Base-by-base conservation (phyloP, 495 filamentous ascomycete species). In the Penicillium antarcticum region DNA sequence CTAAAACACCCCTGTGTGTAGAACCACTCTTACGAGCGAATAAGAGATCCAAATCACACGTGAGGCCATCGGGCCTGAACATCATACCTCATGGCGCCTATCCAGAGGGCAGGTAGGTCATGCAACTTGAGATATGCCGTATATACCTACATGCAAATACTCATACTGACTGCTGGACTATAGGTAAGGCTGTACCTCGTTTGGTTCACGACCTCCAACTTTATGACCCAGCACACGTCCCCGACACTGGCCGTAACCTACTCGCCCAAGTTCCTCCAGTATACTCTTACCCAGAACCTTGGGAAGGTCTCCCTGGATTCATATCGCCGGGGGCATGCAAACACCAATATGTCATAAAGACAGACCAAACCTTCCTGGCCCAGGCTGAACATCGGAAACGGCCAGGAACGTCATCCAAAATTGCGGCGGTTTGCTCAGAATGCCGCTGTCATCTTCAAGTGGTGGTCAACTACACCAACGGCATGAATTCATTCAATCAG, bases 171-270 rank as follows among this genome's bases (percentile, higher is more conserved):
- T 29, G 11, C 12, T 8, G 23, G 40, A 33, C 14, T 58, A 40
- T 54, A 82, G 84, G 84, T 53, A 87, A 86, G 69, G 81, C 80
- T 53, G 78, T 81, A 42, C 84, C 83, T 9, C 78, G 79, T 41
- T 73, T 87, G 44, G 65, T 80, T 37, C 64, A 80, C 49, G 84
- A 86, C 62, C 69, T 87, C 39, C 50, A 71, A 18, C 54, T 65
- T 26, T 85, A 84, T 57, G 82, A 87, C 55, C 77, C 81, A 18
- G 66, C 69, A 17, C 65, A 78, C 45, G 72, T 72, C 21, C 62
- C 71, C 48, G 60, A 56, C 14, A 72, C 65, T 18, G 74, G 73
- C 38, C 73, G 69, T 41, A 85, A 85, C 59, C 49, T 81, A 17
- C 78, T 86, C 42, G 71, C 77, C 12, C 66, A 80, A 42, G 63